Evolutionary conservation across 441 rosid species (phyloP).

Genomic region (Erodium texanum): DNA sequence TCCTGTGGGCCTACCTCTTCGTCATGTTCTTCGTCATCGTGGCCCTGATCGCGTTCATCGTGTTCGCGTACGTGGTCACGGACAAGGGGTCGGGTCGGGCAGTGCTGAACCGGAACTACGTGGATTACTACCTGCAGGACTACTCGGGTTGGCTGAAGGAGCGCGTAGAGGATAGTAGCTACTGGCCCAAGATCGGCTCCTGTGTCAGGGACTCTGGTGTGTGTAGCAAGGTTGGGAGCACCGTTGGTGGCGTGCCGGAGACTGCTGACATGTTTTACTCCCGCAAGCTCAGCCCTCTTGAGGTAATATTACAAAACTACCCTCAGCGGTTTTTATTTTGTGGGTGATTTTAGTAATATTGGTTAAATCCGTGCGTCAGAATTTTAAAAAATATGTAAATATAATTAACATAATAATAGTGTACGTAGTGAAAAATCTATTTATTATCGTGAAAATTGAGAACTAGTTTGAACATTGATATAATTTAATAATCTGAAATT

Average conservation of each 20-base stretch:
- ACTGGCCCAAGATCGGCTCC: conserved; percentile 65
- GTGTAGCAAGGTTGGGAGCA: conserved; percentile 49
- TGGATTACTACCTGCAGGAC: conserved; percentile 56
- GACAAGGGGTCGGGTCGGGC: conserved; percentile 66
- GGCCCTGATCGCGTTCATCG: conserved; percentile 64
- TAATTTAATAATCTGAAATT: too few relatives aligned
- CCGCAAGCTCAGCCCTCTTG: conserved; percentile 56
- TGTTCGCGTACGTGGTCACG: conserved; percentile 76
- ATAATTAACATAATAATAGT: too few relatives aligned
- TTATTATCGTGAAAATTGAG: too few relatives aligned
- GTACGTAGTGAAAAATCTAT: too few relatives aligned
- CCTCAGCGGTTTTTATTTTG: too few relatives aligned
- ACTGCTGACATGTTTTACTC: conserved; percentile 47
- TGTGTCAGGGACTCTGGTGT: conserved; percentile 63
- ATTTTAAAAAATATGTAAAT: too few relatives aligned
- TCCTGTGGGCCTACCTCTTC: conserved; percentile 72
- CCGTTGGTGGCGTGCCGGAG: conserved; percentile 52
- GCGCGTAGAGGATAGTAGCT: conserved; percentile 42
- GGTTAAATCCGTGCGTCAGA: too few relatives aligned
- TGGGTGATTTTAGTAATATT: too few relatives aligned
- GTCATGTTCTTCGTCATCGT: conserved; percentile 73
- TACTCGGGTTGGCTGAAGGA: conserved; percentile 75
- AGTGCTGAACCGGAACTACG: conserved; percentile 39
- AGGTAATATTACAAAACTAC: conserved; percentile 25
- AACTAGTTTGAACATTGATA: too few relatives aligned